Evolutionary conservation across 1,284 basidiomycete species (phyloP), one percentile per base, ranked within the genome.

Genomic region (Termitomyces sp.): DNA sequence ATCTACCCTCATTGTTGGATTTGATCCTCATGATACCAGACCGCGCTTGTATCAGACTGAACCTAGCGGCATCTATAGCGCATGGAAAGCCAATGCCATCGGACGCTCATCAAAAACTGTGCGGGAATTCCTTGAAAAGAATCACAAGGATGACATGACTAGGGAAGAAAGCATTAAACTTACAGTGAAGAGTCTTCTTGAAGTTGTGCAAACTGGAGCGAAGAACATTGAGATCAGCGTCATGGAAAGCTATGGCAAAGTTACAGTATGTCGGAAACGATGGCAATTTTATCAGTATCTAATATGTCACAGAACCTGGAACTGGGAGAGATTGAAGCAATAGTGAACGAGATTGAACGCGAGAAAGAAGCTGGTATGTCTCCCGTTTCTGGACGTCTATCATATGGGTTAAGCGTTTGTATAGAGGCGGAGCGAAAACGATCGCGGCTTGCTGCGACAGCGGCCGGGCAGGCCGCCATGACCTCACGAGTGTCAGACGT

Each of bases 81-180:
- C 93, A 21, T 99, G 97, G 97, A 99, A 99, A 93, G 97, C 97
- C 16, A 97, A 94, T 67, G 93, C 97, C 5, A 97, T 99, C 64
- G 97, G 97, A 21, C 86, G 97, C 49, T 97, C 94, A 11, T 94
- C 92, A 13, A 99, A 99, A 76, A 99, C 97, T 4, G 97, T 99
- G 10, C 87, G 96, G 51, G 97, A 99, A 68, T 99, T 99, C 72
- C 72, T 99, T 54, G 97, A 99, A 73, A 99, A 99, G 81, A 97
- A 98, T 66, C 92, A 97, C 74, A 92, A 88, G 62, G 94, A 97
- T 59, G 91, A 91, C 60, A 79, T 97, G 73, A 78, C 81, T 11
- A 80, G 91, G 56, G 93, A 94, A 37, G 92, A 95, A 55, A 85
- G 90, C 46, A 91, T 99, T 73, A 98, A 98, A 70, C 77, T 99